A percentile compares a stretch with the other conserved stretches of the same genome.
These are phyloP conservation scores for Candida tibetensis DNA, from an alignment of 805 yeast species.

Conservation along the genomic window DNA sequence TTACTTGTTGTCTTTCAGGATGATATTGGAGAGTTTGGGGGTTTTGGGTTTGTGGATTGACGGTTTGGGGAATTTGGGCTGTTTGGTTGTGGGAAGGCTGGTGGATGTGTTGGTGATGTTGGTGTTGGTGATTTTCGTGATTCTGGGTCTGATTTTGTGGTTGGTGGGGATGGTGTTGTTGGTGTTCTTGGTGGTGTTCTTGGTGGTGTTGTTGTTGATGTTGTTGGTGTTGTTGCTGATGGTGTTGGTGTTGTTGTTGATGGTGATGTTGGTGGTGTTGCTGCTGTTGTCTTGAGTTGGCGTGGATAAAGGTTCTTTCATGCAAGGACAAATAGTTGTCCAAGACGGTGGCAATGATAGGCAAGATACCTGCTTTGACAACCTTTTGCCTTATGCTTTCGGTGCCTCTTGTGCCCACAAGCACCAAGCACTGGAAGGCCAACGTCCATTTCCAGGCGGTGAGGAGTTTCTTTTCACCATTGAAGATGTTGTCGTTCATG, in stretches of 20 bases:
- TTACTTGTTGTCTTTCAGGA: background rate
- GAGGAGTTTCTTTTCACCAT: conserved; percentile 46
- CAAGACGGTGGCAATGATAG: conserved; percentile 84
- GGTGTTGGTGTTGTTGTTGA: conserved; percentile 8
- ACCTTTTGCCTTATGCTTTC: conserved; percentile 81
- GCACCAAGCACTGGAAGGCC: conserved; percentile 87
- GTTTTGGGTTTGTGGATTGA: too few relatives aligned
- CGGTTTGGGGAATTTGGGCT: too few relatives aligned
- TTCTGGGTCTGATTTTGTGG: background rate
- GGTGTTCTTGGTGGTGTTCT: conserved; percentile 6
- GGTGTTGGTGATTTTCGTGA: conserved; percentile 4
- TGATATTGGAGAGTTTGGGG: background rate
- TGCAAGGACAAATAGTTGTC: conserved; percentile 70
- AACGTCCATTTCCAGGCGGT: conserved; percentile 98
- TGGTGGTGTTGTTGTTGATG: conserved; percentile 5
- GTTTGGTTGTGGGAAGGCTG: background rate
- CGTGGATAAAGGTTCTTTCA: conserved; percentile 37
- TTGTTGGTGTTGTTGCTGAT: conserved; percentile 21
- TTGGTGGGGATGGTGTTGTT: conserved; percentile 1
- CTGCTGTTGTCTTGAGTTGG: conserved; percentile 18
- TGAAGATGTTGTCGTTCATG: conserved; percentile 29
- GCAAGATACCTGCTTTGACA: conserved; percentile 88
- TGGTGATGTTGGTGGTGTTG: conserved; percentile 9
- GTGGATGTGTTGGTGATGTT: conserved; percentile 1
- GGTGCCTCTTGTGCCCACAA: conserved; percentile 90